Percentiles rank a stretch among this genome's conserved stretches.
Evolutionary conservation across 2,329 filamentous ascomycete genomes (phyloP).

Genomic region (Aureobasidium sp.): DNA sequence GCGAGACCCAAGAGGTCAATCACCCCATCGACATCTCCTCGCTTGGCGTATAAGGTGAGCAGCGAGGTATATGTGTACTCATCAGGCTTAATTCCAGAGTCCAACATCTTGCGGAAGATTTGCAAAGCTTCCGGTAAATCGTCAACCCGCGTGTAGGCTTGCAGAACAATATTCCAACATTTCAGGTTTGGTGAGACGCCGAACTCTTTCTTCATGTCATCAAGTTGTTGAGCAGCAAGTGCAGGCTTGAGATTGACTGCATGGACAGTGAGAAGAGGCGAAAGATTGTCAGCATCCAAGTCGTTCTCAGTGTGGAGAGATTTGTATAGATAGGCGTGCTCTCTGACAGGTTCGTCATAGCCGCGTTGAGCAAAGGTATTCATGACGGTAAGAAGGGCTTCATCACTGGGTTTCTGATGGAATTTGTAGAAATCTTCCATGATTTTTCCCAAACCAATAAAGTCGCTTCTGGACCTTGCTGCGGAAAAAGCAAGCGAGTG

Average conservation of each 20-base stretch:
- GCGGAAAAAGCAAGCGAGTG: background rate
- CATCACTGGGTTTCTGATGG: conserved; percentile 22
- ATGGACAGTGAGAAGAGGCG: conserved; percentile 62
- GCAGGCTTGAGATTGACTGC: conserved; percentile 59
- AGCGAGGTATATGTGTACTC: conserved; percentile 62
- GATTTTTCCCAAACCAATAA: background rate
- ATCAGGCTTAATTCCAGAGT: conserved; percentile 48
- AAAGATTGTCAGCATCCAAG: conserved; percentile 17
- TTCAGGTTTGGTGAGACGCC: conserved; percentile 49
- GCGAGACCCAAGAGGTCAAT: conserved; percentile 59
- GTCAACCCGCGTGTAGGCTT: conserved; percentile 58
- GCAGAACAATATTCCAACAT: conserved; percentile 72
- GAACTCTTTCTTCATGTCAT: conserved; percentile 52
- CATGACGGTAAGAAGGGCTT: conserved; percentile 18
- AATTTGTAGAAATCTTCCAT: conserved; percentile 19
- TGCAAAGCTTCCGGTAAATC: conserved; percentile 61
- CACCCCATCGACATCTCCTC: conserved; percentile 67
- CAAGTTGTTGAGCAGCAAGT: conserved; percentile 54
- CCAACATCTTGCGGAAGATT: conserved; percentile 55
- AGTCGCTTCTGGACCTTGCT: background rate
- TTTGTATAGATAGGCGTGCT: conserved; percentile 19
- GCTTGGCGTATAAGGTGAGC: conserved; percentile 62
- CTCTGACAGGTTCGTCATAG: conserved; percentile 26
- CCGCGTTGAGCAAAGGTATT: conserved; percentile 30
- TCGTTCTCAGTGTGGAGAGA: background rate